Conservation (phyloP, 371 early-diverging fungal genomes). For the Conidiobolus coronatus region DNA sequence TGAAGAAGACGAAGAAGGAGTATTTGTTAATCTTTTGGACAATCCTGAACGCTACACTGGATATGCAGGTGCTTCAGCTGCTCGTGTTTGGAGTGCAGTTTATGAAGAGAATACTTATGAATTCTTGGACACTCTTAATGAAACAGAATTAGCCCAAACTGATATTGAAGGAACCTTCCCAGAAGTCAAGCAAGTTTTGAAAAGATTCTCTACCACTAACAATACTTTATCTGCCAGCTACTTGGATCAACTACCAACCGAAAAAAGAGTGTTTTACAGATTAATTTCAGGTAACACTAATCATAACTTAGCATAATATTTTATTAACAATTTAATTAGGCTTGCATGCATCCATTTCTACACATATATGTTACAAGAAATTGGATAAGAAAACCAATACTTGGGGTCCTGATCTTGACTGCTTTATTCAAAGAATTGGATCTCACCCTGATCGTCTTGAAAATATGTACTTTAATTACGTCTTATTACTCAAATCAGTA, state of each 20-base stretch:
- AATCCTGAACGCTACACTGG: slow-evolving; percentile 96
- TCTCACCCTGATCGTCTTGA: slow-evolving; percentile 73
- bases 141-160: slow-evolving; percentile 10
- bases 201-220: slow-evolving; percentile 8
- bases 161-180: slow-evolving; percentile 10
- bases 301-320: background rate
- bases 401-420: slow-evolving; percentile 58
- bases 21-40: slow-evolving; percentile 64
- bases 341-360: slow-evolving; percentile 90
- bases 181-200: slow-evolving; percentile 7
- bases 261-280: slow-evolving; percentile 81
- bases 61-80: slow-evolving; percentile 71
- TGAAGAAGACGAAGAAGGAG: slow-evolving; percentile 39
- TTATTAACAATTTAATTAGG: slow-evolving; percentile 13
- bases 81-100: slow-evolving; percentile 78
- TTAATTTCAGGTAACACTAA: slow-evolving; percentile 53
- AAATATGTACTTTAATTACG: slow-evolving; percentile 84
- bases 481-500: slow-evolving; percentile 58
- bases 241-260: slow-evolving; percentile 41
- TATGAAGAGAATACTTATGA: slow-evolving; percentile 91
- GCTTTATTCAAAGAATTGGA: slow-evolving; percentile 72
- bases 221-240: slow-evolving; percentile 9
- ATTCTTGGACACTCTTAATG: slow-evolving; percentile 16
- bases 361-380: slow-evolving; percentile 85
- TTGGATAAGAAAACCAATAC: slow-evolving; percentile 41